A percentile compares a stretch with the other conserved stretches of the same genome.
Evolutionary conservation across 2,329 filamentous ascomycete genomes (phyloP).

Genomic region (Aciculosporium take): DNA sequence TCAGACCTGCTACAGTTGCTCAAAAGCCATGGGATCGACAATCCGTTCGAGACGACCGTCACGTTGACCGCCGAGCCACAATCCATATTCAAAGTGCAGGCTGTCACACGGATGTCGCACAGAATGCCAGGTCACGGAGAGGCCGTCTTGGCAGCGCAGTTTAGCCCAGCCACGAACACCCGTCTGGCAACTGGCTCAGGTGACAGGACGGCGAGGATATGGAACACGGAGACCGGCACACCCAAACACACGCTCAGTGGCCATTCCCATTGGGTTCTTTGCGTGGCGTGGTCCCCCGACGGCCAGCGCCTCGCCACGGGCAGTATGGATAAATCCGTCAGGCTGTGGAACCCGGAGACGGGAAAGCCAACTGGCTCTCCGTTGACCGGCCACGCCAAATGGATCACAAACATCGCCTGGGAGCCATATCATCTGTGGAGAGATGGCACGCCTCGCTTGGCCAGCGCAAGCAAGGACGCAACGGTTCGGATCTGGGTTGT

Average conservation of each 20-base stretch:
- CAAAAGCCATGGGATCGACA: constrained; percentile 40
- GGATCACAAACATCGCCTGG: constrained; percentile 80
- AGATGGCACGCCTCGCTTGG: constrained; percentile 61
- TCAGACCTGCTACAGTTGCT: constrained; percentile 39
- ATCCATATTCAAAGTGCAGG: constrained; percentile 84
- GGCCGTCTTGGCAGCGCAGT: constrained; percentile 73
- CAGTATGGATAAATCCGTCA: constrained; percentile 84
- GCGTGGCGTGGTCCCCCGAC: constrained; percentile 77
- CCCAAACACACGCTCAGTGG: constrained; percentile 74
- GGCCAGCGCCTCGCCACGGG: constrained; percentile 71
- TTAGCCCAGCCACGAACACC: constrained; percentile 65
- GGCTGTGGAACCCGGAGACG: constrained; percentile 74
- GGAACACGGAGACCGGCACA: constrained; percentile 89
- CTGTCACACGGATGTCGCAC: constrained; percentile 78
- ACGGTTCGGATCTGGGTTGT: constrained; percentile 81
- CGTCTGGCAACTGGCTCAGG: constrained; percentile 79
- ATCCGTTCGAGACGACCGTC: constrained; percentile 41
- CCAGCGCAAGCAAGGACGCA: constrained; percentile 77
- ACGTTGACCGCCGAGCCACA: constrained; percentile 59
- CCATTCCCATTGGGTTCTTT: constrained; percentile 81
- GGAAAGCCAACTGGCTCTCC: constrained; percentile 53
- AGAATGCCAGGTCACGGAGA: constrained; percentile 84
- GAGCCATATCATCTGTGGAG: constrained; percentile 80
- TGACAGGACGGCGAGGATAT: constrained; percentile 81
- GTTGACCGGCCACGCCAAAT: constrained; percentile 77